phyloP scores from a whole-genome alignment of 345 rosid genomes.

The Melaleuca quinquenervia region DNA sequence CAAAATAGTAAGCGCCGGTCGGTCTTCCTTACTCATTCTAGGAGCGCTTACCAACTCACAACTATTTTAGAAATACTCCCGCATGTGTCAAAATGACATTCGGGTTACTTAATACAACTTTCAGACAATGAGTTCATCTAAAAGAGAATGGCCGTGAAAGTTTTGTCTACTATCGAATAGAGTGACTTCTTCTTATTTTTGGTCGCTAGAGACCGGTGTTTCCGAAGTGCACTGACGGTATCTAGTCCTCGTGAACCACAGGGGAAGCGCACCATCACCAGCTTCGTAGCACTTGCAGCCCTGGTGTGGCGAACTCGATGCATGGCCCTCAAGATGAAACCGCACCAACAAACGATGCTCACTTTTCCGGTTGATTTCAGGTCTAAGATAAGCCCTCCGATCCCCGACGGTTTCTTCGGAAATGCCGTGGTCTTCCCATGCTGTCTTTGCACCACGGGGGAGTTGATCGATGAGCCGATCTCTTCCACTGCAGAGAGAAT shows the following conservation, averaged over 20 bases:
- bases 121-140: no score
- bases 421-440: not conserved
- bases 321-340: not conserved
- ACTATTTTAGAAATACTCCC: not conserved
- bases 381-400: not conserved
- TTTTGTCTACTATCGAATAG: not conserved
- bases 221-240: not conserved
- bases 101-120: not conserved
- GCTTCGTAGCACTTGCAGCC: not conserved
- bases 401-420: not conserved
- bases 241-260: not conserved
- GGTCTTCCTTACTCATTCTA: not conserved
- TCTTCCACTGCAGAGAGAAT: not conserved
- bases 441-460: not conserved
- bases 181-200: not conserved
- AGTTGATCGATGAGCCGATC: not conserved
- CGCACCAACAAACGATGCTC: not conserved
- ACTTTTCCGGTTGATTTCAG: not conserved
- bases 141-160: no score
- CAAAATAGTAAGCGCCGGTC: not conserved
- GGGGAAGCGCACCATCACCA: not conserved
- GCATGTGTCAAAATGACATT: not conserved
- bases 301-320: not conserved
- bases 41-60: not conserved
- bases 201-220: not conserved